Conservation (phyloP, 2,329 filamentous ascomycete species). For the Hymenotorrendiella dingleyae region DNA sequence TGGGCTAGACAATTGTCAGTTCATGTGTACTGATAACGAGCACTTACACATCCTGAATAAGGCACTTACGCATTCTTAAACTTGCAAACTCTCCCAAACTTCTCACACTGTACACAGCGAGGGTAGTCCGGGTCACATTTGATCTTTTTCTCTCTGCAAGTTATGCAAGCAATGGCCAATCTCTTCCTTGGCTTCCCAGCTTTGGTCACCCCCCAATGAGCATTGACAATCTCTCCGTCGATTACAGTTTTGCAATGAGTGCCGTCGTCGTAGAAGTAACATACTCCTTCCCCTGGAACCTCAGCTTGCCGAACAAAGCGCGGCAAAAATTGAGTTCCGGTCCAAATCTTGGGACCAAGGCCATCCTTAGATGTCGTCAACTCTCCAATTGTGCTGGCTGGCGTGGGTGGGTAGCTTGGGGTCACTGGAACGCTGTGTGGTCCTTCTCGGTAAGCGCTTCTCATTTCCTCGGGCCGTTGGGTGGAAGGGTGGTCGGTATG, state of each 20-base stretch:
- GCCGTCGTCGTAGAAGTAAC: conserved; percentile 82
- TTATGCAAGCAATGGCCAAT: conserved; percentile 85
- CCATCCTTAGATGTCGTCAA: conserved; percentile 45
- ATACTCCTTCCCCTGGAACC: conserved; percentile 71
- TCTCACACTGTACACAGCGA: conserved; percentile 86
- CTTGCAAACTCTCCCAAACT: conserved; percentile 79
- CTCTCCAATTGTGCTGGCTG: conserved; percentile 23
- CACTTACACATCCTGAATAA: background rate
- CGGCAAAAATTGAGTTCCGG: conserved; percentile 60
- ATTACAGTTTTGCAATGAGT: conserved; percentile 77
- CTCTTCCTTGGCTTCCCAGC: conserved; percentile 89
- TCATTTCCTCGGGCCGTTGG: conserved; percentile 22
- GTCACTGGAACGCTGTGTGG: conserved; percentile 14
- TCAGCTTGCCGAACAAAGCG: conserved; percentile 58
- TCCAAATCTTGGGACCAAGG: conserved; percentile 64
- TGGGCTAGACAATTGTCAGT: conserved; percentile 35
- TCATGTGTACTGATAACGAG: background rate
- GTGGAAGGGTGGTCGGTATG: conserved; percentile 17
- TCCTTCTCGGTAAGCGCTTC: conserved; percentile 21
- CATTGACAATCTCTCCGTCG: conserved; percentile 81
- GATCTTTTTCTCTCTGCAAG: conserved; percentile 95
- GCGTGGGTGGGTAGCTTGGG: conserved; percentile 22
- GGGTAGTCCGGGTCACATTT: conserved; percentile 88
- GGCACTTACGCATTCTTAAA: conserved; percentile 75
- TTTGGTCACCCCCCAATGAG: conserved; percentile 90